Evolutionary conservation across 768 basidiomycete genomes (phyloP).

Genomic region (Boletus huronensis): DNA sequence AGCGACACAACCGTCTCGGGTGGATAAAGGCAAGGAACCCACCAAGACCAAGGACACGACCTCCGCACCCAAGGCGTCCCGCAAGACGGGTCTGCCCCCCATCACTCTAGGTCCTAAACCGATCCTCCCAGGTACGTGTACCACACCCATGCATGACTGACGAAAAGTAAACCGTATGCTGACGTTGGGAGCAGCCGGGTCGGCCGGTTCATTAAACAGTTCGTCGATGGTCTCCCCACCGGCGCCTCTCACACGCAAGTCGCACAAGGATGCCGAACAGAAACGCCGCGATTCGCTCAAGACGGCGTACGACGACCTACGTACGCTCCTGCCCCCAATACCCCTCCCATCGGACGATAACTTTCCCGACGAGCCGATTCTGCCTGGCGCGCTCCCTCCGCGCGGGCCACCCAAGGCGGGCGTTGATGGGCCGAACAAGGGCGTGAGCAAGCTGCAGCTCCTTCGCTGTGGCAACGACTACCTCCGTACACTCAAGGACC

Average conservation of each 20-base stretch:
- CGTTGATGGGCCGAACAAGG: constrained; percentile 90
- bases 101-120: constrained; percentile 63
- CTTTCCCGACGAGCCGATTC: constrained; percentile 64
- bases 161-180: background rate
- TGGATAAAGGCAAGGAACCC: constrained; percentile 30
- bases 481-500: constrained; percentile 70
- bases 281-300: constrained; percentile 96
- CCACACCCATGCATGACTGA: background rate
- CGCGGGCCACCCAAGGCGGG: constrained; percentile 83
- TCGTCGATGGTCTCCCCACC: constrained; percentile 32
- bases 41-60: constrained; percentile 28
- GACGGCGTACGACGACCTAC: constrained; percentile 85
- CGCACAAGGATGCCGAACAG: constrained; percentile 96
- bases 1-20: constrained; percentile 13
- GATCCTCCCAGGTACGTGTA: constrained; percentile 61
- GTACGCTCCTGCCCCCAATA: constrained; percentile 81
- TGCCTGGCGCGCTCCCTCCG: constrained; percentile 88
- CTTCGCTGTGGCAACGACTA: constrained; percentile 89
- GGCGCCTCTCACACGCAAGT: constrained; percentile 62
- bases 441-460: constrained; percentile 90
- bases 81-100: constrained; percentile 31
- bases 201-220: constrained; percentile 25
- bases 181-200: constrained; percentile 31
- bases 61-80: constrained; percentile 19
- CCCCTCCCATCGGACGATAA: constrained; percentile 75